Evolutionary conservation across 1,284 basidiomycete genomes (phyloP).

Genomic region (Fistulinella cinereoalba): DNA sequence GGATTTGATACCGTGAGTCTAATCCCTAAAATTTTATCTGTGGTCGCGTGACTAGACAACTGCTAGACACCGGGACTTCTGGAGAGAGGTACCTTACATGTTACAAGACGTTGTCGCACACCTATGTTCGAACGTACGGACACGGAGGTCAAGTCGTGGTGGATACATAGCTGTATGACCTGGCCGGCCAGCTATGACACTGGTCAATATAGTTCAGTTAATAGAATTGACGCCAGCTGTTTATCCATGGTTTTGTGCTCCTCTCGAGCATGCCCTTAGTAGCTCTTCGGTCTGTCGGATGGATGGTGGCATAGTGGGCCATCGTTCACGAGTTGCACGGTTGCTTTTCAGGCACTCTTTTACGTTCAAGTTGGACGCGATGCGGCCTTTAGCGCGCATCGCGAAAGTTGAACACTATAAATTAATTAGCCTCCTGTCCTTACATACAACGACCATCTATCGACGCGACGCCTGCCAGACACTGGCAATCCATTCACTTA

Average conservation of each 20-base stretch:
- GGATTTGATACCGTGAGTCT: constrained; percentile 75
- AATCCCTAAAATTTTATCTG: not conserved
- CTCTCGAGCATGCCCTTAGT: not conserved
- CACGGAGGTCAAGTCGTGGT: constrained; percentile 60
- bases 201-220: constrained; percentile 1
- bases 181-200: not conserved
- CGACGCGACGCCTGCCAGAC: constrained; percentile 1
- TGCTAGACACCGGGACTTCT: constrained; percentile 78
- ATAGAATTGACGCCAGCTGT: constrained; percentile 6
- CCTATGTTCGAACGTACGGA: constrained; percentile 67
- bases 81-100: constrained; percentile 84
- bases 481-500: not conserved
- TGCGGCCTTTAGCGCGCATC: constrained; percentile 4
- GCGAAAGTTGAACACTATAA: constrained; percentile 19
- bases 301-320: too few species aligned
- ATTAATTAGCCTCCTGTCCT: constrained; percentile 26
- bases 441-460: constrained; percentile 1
- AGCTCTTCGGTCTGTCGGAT: too few species aligned
- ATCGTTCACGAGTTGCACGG: too few species aligned
- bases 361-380: constrained; percentile 20
- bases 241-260: constrained; percentile 5
- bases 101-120: constrained; percentile 71
- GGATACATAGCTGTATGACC: constrained; percentile 73
- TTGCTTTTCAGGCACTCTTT: not conserved
- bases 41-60: constrained; percentile 7